Evolutionary conservation across 805 yeast genomes (phyloP).

Genomic region (Saturnispora sanitii): DNA sequence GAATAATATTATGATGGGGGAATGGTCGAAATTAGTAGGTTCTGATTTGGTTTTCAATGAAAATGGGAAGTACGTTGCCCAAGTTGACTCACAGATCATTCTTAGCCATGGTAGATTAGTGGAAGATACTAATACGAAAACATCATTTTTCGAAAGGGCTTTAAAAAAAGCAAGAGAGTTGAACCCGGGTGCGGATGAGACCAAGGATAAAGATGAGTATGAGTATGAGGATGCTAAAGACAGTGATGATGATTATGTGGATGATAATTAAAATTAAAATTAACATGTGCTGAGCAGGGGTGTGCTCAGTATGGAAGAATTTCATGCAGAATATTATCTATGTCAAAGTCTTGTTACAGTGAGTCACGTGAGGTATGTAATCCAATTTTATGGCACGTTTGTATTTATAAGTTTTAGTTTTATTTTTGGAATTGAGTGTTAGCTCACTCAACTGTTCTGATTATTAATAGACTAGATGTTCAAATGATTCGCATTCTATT

Average conservation of each 20-base stretch:
- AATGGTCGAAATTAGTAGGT: slow-evolving; percentile 72
- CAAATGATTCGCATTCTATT: too few relatives aligned
- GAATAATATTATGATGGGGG: slow-evolving; percentile 54
- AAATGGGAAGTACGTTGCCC: slow-evolving; percentile 26
- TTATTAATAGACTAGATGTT: too few relatives aligned
- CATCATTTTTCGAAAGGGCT: slow-evolving; percentile 20
- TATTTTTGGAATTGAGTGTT: background rate
- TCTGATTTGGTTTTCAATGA: slow-evolving; percentile 42
- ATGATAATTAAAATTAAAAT: too few relatives aligned
- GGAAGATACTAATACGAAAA: slow-evolving; percentile 15
- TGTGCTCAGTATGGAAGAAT: too few relatives aligned
- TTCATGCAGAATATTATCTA: too few relatives aligned
- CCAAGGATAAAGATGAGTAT: background rate
- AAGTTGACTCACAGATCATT: slow-evolving; percentile 23
- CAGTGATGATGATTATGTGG: too few relatives aligned
- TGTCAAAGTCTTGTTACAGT: too few relatives aligned
- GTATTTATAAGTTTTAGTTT: too few relatives aligned
- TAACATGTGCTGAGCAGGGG: too few relatives aligned
- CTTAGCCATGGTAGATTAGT: slow-evolving; percentile 25
- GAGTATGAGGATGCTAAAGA: background rate
- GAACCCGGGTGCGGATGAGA: background rate
- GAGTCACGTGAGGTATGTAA: too few relatives aligned
- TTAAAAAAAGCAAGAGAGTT: slow-evolving; percentile 12
- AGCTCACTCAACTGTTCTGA: background rate
- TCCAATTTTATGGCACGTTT: too few relatives aligned